Percentiles rank a stretch among this genome's conserved stretches.
These are phyloP conservation scores for Tilletia indica DNA, from an alignment of 1,284 basidiomycete genomes.

Conservation along the genomic window DNA sequence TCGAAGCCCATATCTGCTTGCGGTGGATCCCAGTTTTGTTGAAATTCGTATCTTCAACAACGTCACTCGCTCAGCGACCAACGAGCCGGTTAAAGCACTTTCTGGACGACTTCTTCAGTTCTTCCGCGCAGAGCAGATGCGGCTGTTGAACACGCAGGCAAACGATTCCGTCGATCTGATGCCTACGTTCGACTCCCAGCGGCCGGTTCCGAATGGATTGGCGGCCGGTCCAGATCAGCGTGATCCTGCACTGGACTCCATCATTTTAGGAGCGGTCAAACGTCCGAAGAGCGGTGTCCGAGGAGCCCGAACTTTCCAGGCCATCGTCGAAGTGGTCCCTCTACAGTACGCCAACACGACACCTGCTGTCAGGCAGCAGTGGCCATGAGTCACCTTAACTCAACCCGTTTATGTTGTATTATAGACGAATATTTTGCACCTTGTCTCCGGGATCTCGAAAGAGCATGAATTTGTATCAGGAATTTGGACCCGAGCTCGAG, in stretches of 20 bases:
- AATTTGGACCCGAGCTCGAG: no score
- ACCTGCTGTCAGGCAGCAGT: background rate
- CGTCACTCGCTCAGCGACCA: background rate
- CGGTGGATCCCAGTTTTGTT: constrained; percentile 87
- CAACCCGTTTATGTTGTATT: background rate
- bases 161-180: constrained; percentile 14
- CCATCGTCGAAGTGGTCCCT: constrained; percentile 10
- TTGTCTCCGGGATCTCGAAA: no score
- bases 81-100: constrained; percentile 63
- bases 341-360: background rate
- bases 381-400: background rate
- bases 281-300: background rate
- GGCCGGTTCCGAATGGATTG: background rate
- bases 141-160: background rate
- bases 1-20: constrained; percentile 82
- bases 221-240: background rate
- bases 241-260: background rate
- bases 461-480: no score
- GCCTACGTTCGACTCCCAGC: background rate
- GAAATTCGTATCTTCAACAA: constrained; percentile 67
- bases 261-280: constrained; percentile 6
- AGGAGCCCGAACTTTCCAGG: background rate
- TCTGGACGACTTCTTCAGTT: constrained; percentile 85
- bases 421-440: background rate
- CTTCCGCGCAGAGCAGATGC: constrained; percentile 62